Percentiles rank a stretch among this genome's conserved stretches.
phyloP scores from a whole-genome alignment of 805 yeast species.

The Candida lessepsii region DNA sequence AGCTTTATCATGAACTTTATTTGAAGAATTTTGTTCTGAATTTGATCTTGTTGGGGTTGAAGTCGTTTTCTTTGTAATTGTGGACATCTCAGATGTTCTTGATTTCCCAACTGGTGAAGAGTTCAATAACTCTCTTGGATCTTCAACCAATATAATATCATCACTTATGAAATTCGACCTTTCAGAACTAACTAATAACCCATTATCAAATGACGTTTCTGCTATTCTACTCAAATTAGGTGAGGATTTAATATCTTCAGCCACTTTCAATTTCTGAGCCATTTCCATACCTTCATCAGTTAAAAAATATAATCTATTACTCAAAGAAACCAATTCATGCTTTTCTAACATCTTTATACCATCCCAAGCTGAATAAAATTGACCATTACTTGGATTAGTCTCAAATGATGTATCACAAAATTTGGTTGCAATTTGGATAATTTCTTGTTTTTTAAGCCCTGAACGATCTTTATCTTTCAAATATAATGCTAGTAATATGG shows the following conservation, averaged over 20 bases:
- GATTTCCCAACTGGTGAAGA: constrained; percentile 10
- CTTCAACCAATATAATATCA: constrained; percentile 11
- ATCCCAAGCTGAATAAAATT: constrained; percentile 74
- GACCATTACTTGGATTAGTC: constrained; percentile 57
- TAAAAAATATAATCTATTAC: constrained; percentile 55
- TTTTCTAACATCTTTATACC: constrained; percentile 61
- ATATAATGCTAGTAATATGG: constrained; percentile 62
- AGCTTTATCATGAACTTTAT: constrained; percentile 23
- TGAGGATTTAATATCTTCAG: constrained; percentile 37
- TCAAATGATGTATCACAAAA: constrained; percentile 59
- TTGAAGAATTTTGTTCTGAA: not conserved
- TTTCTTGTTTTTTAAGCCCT: constrained; percentile 67
- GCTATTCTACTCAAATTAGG: constrained; percentile 16
- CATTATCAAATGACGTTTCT: constrained; percentile 36
- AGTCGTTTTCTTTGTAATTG: no score
- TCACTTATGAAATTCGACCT: constrained; percentile 3
- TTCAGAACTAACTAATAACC: constrained; percentile 28
- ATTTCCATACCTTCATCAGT: constrained; percentile 69
- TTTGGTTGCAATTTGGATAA: constrained; percentile 51
- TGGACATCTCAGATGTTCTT: no score
- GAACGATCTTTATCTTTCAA: constrained; percentile 44
- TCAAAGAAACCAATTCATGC: constrained; percentile 54
- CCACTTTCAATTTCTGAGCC: constrained; percentile 54
- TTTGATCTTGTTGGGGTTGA: not conserved
- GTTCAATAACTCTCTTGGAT: constrained; percentile 11